Evolutionary conservation across 768 basidiomycete species (phyloP), one percentile per base, ranked within the genome.

Genomic region (Leucocoprinus birnbaumii): DNA sequence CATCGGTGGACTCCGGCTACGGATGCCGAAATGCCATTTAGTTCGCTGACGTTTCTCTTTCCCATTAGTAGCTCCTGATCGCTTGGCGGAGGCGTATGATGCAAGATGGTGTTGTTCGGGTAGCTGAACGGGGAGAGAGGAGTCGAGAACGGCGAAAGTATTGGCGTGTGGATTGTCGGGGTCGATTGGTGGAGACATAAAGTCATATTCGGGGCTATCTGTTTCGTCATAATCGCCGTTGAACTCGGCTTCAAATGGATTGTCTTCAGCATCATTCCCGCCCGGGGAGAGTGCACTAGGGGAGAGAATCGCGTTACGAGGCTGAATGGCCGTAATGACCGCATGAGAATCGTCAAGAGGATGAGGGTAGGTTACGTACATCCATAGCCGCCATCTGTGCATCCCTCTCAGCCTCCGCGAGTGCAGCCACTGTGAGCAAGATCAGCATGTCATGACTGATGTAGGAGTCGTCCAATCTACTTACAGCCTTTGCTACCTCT

Each of bases 11-110:
- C 86, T 89, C 56, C 95, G 80, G 62, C 91, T 94, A 27, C 97
- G 82, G 38, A 99, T 98, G 7, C 97, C 97, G 65, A 98, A 99
- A 68, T 99, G 97, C 97, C 97, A 98, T 59, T 93, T 88, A 14
- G 89, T 89, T 58, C 88, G 84, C 57, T 87, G 84, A 52, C 84
- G 81, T 66, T 86, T 89, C 74, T 85, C 84, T 64, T 84, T 84
- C 53, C 69, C 57, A 31, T 64, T 58, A 48, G 70, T 71, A 61
- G 66, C 67, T 60, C 67, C 67, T 37, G 78, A 76, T 41, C 80
- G 65, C 62, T 77, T 79, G 26, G 80, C 84, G 37, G 80, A 80
- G 16, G 80, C 79, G 45, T 87, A 89, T 2, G 86, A 84, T 0
- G 85, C 77, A 11, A 89, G 80, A 57, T 90, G 85, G 62, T 90